A percentile compares a stretch with the other conserved stretches of the same genome.
Evolutionary conservation across 345 rosid species (phyloP).

Genomic region (Clausena lansium): DNA sequence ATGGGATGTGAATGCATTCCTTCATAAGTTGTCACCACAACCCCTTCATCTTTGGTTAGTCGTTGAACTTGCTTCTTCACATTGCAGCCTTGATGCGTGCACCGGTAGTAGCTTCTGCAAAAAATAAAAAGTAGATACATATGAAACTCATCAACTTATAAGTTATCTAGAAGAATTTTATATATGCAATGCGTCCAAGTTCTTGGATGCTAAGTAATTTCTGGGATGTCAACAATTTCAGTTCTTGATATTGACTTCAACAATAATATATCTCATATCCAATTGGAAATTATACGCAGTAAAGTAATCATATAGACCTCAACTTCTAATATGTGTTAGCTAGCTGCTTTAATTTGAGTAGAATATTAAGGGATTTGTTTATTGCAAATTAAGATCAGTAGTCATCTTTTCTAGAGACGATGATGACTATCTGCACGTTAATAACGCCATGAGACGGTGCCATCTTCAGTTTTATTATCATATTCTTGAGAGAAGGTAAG

Average conservation of each 20-base stretch:
- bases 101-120: slow-evolving; percentile 88
- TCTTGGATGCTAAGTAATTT: not conserved
- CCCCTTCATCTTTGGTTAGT: slow-evolving; percentile 74
- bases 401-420: not conserved
- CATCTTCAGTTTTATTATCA: not conserved
- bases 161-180: not conserved
- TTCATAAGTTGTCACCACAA: slow-evolving; percentile 91
- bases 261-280: not conserved
- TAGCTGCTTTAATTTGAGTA: not conserved
- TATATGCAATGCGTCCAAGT: not conserved
- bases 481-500: too few species aligned
- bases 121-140: not conserved
- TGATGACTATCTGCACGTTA: not conserved
- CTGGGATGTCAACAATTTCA: not conserved
- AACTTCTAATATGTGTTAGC: not conserved
- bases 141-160: not conserved
- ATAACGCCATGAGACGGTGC: not conserved
- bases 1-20: slow-evolving; percentile 85
- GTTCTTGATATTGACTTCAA: not conserved
- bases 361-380: not conserved
- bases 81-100: slow-evolving; percentile 80
- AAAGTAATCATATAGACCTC: not conserved
- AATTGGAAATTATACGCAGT: not conserved
- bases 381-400: not conserved
- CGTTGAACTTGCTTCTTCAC: slow-evolving; percentile 98